Percentiles rank a stretch among this genome's conserved stretches.
Evolutionary conservation across 2,329 filamentous ascomycete species (phyloP).

Genomic region (Ophiosphaerella korrae): DNA sequence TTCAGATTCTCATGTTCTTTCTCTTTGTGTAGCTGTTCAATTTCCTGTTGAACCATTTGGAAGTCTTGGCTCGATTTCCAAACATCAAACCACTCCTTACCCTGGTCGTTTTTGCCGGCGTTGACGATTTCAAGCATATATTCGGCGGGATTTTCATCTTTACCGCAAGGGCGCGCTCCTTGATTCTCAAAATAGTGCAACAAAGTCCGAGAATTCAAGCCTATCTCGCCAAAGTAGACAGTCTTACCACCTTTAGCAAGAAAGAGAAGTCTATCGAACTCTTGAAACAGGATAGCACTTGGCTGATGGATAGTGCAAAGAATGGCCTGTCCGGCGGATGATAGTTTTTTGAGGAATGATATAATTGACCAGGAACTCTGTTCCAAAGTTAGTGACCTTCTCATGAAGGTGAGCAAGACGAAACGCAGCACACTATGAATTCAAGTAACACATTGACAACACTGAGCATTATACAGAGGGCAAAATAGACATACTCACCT

Average conservation of each 20-base stretch:
- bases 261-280: constrained; percentile 53
- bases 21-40: constrained; percentile 49
- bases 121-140: constrained; percentile 68
- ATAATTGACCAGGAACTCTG: constrained; percentile 66
- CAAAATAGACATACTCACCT: constrained; percentile 15
- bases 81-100: constrained; percentile 48
- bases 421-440: too few species aligned
- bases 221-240: constrained; percentile 56
- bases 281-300: constrained; percentile 51
- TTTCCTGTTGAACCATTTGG: constrained; percentile 40
- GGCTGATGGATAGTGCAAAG: constrained; percentile 57
- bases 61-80: constrained; percentile 41
- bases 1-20: constrained; percentile 32
- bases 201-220: constrained; percentile 48
- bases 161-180: constrained; percentile 64
- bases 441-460: too few species aligned
- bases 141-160: constrained; percentile 74
- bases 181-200: constrained; percentile 64
- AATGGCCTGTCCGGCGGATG: constrained; percentile 53
- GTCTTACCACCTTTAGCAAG: constrained; percentile 52
- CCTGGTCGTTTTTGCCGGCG: constrained; percentile 36
- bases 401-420: too few species aligned
- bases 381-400: constrained; percentile 8
- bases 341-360: constrained; percentile 65
- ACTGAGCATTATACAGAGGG: not conserved